A percentile compares a stretch with the other conserved stretches of the same genome.
phyloP scores from a whole-genome alignment of 768 basidiomycete species.

The Xerocomellus chrysenteron region DNA sequence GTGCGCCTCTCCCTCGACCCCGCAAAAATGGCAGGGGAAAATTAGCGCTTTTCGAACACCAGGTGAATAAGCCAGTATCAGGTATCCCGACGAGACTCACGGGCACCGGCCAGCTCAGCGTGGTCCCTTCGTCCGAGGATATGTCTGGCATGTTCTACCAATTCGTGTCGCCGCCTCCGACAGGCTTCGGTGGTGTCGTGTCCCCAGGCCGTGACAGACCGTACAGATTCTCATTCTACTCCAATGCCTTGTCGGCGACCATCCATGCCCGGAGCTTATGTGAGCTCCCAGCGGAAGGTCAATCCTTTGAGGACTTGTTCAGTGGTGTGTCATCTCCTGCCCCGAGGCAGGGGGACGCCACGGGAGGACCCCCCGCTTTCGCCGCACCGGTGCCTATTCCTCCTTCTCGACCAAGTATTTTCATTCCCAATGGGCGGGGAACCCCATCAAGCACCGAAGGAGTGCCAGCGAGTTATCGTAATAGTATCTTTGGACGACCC shows the following conservation, averaged over 20 bases:
- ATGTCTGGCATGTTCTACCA: conserved; percentile 24
- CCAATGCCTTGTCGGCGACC: conserved; percentile 85
- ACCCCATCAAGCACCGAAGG: conserved; percentile 8
- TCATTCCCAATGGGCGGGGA: conserved; percentile 9
- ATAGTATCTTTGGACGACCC: conserved; percentile 18
- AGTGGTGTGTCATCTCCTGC: conserved; percentile 41
- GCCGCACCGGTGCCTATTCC: conserved; percentile 10
- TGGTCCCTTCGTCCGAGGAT: conserved; percentile 44
- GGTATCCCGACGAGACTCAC: conserved; percentile 43
- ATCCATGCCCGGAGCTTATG: conserved; percentile 92
- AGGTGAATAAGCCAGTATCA: conserved; percentile 46
- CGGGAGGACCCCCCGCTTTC: neutral
- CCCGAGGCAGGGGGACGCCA: conserved; percentile 6
- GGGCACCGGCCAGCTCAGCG: conserved; percentile 33
- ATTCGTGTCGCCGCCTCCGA: conserved; percentile 8
- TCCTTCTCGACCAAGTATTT: neutral
- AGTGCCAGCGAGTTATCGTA: conserved; percentile 4
- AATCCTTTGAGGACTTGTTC: conserved; percentile 91
- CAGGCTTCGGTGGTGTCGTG: conserved; percentile 34
- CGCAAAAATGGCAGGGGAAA: conserved; percentile 71
- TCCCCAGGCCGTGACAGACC: conserved; percentile 77
- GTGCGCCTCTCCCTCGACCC: conserved; percentile 64
- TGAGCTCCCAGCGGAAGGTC: conserved; percentile 92
- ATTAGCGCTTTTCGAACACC: conserved; percentile 84
- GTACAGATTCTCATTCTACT: conserved; percentile 98